Conservation (phyloP, 73 alveolate genomes). For the Tetrahymena thermophila region DNA sequence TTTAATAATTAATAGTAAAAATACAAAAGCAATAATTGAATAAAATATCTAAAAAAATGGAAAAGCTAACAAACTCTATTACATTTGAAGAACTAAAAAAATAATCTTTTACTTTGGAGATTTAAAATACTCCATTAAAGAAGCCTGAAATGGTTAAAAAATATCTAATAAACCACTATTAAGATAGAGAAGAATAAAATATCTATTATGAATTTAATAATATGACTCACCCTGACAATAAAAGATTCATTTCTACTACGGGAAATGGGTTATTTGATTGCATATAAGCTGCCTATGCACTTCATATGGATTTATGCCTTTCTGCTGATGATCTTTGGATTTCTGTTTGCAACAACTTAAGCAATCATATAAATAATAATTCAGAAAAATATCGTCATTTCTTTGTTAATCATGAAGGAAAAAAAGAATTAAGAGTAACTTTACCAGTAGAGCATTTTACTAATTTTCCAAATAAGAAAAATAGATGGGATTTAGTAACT, state of each 20-base stretch:
- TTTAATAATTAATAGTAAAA: too few species aligned
- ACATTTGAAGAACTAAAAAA: neutral
- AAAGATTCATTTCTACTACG: neutral
- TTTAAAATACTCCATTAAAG: neutral
- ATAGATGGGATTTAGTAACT: slow-evolving; percentile 20
- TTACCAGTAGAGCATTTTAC: neutral
- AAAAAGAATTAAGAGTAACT: neutral
- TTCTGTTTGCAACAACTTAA: neutral
- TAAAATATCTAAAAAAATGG: neutral
- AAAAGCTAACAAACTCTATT: neutral
- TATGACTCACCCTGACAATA: neutral
- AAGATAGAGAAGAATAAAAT: neutral
- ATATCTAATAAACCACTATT: neutral
- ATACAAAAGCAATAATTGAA: too few species aligned
- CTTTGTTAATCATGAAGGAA: slow-evolving; percentile 35
- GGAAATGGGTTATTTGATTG: neutral
- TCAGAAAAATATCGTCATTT: slow-evolving; percentile 22
- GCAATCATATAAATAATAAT: slow-evolving; percentile 2
- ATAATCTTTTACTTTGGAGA: neutral
- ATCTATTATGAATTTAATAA: neutral
- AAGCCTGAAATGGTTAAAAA: neutral
- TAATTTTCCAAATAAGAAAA: neutral
- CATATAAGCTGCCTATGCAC: slow-evolving; percentile 4
- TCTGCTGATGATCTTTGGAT: slow-evolving; percentile 39
- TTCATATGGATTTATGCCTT: slow-evolving; percentile 17